These are phyloP conservation scores for Asterionellopsis glacialis DNA, from an alignment of 108 stramenopile species.

Conservation along the genomic window DNA sequence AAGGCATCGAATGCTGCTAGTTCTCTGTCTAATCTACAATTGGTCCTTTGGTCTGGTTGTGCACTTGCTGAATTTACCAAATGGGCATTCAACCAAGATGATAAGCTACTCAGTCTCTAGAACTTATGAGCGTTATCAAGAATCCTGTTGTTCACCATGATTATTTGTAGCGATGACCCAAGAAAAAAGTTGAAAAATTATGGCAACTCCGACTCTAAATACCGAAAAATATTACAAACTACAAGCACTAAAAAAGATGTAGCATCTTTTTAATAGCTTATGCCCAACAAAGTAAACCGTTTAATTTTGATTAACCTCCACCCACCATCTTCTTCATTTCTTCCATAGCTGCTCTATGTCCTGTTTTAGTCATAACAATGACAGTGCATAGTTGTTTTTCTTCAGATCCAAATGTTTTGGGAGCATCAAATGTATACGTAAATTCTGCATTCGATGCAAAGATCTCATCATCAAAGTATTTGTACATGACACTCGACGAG, in stretches of 20 bases:
- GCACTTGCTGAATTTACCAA: too few species aligned
- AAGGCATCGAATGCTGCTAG: too few species aligned
- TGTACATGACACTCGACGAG: constrained; percentile 37
- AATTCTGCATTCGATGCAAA: constrained; percentile 75
- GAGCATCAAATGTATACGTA: constrained; percentile 56
- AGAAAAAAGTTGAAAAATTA: too few species aligned
- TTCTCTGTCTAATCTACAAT: too few species aligned
- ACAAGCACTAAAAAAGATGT: background rate
- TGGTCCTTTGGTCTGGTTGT: too few species aligned
- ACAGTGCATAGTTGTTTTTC: constrained; percentile 54
- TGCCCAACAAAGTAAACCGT: background rate
- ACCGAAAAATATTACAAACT: background rate
- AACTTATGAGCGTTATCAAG: too few species aligned
- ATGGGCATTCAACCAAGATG: too few species aligned
- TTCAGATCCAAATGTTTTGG: constrained; percentile 53
- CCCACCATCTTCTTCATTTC: constrained; percentile 52
- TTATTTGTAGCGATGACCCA: too few species aligned
- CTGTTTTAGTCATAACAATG: constrained; percentile 78
- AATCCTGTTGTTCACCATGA: too few species aligned
- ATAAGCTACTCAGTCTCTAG: too few species aligned
- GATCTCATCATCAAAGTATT: constrained; percentile 84
- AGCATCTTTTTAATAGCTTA: background rate
- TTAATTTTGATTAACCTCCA: constrained; percentile 11
- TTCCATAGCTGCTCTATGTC: constrained; percentile 75
- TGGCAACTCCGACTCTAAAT: too few species aligned